Percentiles rank a stretch among this genome's conserved stretches.
Conservation (phyloP, 768 basidiomycete genomes). For the Termitomyces sp. region DNA sequence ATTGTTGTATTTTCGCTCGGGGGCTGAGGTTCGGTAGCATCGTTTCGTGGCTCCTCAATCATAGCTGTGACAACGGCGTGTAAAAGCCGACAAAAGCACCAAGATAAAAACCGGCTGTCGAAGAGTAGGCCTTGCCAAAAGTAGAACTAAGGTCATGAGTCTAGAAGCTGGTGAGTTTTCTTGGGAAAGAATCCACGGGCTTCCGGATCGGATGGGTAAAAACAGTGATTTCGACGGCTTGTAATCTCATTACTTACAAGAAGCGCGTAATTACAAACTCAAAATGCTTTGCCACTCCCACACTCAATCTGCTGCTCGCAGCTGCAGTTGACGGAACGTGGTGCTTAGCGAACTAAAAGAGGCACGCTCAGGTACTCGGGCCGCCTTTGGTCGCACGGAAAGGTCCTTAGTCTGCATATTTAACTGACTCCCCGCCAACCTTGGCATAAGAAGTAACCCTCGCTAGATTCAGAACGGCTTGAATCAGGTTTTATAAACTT, state of each 20-base stretch:
- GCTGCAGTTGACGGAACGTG: not conserved
- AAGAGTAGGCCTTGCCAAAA: not conserved
- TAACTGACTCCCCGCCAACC: constrained; percentile 45
- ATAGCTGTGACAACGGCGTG: not conserved
- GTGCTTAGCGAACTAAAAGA: not conserved
- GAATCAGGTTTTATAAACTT: constrained; percentile 74
- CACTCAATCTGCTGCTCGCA: not conserved
- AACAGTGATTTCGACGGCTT: not conserved
- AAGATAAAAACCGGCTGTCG: not conserved
- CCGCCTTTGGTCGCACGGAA: not conserved
- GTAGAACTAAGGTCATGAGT: not conserved
- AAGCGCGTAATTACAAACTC: not conserved
- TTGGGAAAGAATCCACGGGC: not conserved
- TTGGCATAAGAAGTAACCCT: constrained; percentile 83
- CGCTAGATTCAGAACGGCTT: constrained; percentile 70
- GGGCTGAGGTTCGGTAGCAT: not conserved
- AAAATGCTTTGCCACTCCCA: not conserved
- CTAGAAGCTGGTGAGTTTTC: not conserved
- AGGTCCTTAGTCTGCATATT: not conserved
- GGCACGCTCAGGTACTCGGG: not conserved
- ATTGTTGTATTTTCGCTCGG: not conserved
- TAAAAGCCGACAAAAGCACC: not conserved
- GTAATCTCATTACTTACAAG: not conserved
- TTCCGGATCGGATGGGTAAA: not conserved
- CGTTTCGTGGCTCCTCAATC: not conserved